Evolutionary conservation across 2,329 filamentous ascomycete genomes (phyloP).

Genomic region (Penicillium sp.): DNA sequence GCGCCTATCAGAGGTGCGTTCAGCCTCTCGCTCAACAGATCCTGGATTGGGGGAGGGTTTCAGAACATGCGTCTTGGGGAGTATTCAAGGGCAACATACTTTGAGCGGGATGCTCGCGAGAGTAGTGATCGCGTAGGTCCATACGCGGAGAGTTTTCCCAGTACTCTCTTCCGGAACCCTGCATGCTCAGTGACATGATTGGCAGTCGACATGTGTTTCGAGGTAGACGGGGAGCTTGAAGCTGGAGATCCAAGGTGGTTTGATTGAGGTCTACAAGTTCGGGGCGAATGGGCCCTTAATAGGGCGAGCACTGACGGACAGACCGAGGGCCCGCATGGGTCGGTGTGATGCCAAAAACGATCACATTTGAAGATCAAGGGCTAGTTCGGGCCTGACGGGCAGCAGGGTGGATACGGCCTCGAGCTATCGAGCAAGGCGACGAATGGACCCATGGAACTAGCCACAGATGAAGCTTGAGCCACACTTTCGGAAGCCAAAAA

Average conservation of each 20-base stretch:
- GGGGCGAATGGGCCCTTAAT: neutral
- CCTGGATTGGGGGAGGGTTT: conserved; percentile 23
- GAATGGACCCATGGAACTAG: conserved; percentile 1
- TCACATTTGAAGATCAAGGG: conserved; percentile 28
- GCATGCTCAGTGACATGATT: conserved; percentile 31
- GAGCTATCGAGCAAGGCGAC: conserved; percentile 19
- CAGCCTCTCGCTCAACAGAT: conserved; percentile 28
- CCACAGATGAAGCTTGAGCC: conserved; percentile 13
- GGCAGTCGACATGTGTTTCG: conserved; percentile 13
- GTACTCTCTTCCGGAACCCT: conserved; percentile 29
- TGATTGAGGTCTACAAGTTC: neutral
- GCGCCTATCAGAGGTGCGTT: conserved; percentile 27
- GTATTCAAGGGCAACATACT: conserved; percentile 24
- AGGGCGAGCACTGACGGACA: conserved; percentile 7
- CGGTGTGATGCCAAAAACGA: conserved; percentile 21
- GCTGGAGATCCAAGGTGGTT: neutral
- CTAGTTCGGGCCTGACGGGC: conserved; percentile 21
- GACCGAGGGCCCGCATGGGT: conserved; percentile 19
- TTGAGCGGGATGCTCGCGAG: conserved; percentile 23
- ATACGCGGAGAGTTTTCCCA: conserved; percentile 31
- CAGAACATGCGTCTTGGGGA: conserved; percentile 61
- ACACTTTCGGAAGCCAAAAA: neutral
- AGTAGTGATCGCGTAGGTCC: conserved; percentile 29
- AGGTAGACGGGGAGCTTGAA: neutral
- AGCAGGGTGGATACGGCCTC: conserved; percentile 15